Evolutionary conservation across 805 yeast genomes (phyloP), one percentile per base, ranked within the genome.

Genomic region (Wickerhamiella kurtzmanii): DNA sequence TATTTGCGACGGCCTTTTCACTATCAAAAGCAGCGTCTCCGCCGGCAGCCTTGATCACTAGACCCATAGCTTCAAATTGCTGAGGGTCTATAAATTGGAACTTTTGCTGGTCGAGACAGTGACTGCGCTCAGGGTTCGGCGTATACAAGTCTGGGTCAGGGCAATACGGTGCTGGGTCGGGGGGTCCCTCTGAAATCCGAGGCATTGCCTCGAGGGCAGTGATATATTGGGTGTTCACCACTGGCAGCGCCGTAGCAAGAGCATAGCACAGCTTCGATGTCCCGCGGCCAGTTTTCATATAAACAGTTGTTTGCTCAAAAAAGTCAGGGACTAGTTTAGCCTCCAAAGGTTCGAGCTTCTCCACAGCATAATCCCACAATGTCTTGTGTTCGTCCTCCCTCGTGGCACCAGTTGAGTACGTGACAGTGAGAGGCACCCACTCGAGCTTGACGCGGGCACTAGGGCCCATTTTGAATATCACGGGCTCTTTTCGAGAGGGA

Each of bases 211-310:
- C 37, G 3, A 51, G 51, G 4, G 51, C 56, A 2, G 49, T 41
- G 1, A 56, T 46, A 45, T 50, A 66, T 1, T 51, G 58, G 5
- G 46, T 44, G 11, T 50, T 52, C 2, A 62, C 61, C 2, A 69
- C 51, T 1, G 69, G 67, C 0, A 66, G 52, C 8, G 52, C 55
- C 5, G 49, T 44, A 16, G 62, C 53, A 46, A 68, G 46, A 0
- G 72, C 71, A 16, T 57, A 61, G 22, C 64, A 48, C 2, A 62
- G 46, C 36, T 58, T 59, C n/a, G 62, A 48, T 2, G 68, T 57
- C 22, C 53, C 44, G 38, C 50, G 48, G 22, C 53, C 48, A 3
- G 53, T 54, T 46, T 56, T 53, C 17, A 65, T 50, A 16, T 57
- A 48, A 22, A 56, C 61, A 16, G 60, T 56, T 1, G 68, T 64